Percentiles rank a stretch among this genome's conserved stretches.
These are phyloP conservation scores for Arthrobotrys sinensis DNA, from an alignment of 2,329 filamentous ascomycete genomes.

Conservation along the genomic window DNA sequence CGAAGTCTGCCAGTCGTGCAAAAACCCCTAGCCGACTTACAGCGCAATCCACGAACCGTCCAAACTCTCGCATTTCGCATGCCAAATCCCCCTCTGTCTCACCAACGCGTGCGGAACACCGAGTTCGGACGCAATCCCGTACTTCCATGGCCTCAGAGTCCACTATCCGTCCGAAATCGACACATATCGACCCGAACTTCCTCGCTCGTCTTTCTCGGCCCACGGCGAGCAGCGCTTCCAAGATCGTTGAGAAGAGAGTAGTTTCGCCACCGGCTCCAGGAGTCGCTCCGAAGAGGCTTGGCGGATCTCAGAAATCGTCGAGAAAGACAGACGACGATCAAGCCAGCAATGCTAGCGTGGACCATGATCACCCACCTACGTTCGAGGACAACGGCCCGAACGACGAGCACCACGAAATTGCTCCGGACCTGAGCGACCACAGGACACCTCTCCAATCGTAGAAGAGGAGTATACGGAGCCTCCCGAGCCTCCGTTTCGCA, in stretches of 20 bases:
- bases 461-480: not conserved
- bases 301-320: slow-evolving; percentile 46
- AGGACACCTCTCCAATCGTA: slow-evolving; percentile 37
- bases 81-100: slow-evolving; percentile 56
- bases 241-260: slow-evolving; percentile 57
- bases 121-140: slow-evolving; percentile 44
- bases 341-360: slow-evolving; percentile 41
- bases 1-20: slow-evolving; percentile 28
- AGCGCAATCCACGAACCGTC: slow-evolving; percentile 29
- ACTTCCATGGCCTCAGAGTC: slow-evolving; percentile 59
- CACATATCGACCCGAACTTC: slow-evolving; percentile 53
- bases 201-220: slow-evolving; percentile 56
- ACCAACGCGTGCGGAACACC: slow-evolving; percentile 47
- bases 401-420: slow-evolving; percentile 49
- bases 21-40: slow-evolving; percentile 53
- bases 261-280: slow-evolving; percentile 44
- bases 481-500: slow-evolving; percentile 7
- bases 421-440: slow-evolving; percentile 52
- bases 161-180: slow-evolving; percentile 55
- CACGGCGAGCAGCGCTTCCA: slow-evolving; percentile 53
- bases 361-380: slow-evolving; percentile 35
- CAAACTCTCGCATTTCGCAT: slow-evolving; percentile 42
- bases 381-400: slow-evolving; percentile 58
- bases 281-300: slow-evolving; percentile 21
- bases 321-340: slow-evolving; percentile 56